Evolutionary conservation across 805 yeast genomes (phyloP).

Genomic region (Clavispora santaluciae): DNA sequence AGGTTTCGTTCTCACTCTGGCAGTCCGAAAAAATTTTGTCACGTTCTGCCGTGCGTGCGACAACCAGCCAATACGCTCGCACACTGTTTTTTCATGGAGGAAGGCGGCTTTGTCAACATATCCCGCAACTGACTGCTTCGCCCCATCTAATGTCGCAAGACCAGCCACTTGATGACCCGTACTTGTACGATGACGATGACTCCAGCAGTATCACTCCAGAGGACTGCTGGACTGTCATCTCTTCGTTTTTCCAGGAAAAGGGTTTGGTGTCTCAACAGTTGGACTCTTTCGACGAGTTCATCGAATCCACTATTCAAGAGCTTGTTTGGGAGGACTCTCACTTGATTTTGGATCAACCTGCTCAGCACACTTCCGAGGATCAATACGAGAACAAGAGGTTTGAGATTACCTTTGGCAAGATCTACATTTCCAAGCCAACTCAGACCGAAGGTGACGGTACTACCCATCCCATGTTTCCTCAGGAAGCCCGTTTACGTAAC

Average conservation of each 20-base stretch:
- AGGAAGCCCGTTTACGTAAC: constrained; percentile 95
- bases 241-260: constrained; percentile 92
- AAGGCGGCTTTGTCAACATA: background rate
- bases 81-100: constrained; percentile 1
- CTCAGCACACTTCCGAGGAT: constrained; percentile 89
- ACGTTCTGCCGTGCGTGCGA: constrained; percentile 10
- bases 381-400: constrained; percentile 90
- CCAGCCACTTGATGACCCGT: constrained; percentile 48
- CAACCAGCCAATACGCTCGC: constrained; percentile 1
- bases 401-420: constrained; percentile 96
- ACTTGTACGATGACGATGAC: constrained; percentile 58
- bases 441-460: constrained; percentile 99
- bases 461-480: constrained; percentile 98
- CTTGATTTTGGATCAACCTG: constrained; percentile 93
- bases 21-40: constrained; percentile 6
- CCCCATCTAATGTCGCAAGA: constrained; percentile 15
- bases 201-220: constrained; percentile 78
- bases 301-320: constrained; percentile 94
- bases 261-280: constrained; percentile 97
- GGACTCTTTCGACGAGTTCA: constrained; percentile 97
- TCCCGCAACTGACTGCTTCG: constrained; percentile 1
- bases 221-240: constrained; percentile 98
- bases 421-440: constrained; percentile 92
- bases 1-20: background rate
- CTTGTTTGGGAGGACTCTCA: constrained; percentile 94